phyloP scores from a whole-genome alignment of 441 rosid genomes.

The Melastoma candidum region DNA sequence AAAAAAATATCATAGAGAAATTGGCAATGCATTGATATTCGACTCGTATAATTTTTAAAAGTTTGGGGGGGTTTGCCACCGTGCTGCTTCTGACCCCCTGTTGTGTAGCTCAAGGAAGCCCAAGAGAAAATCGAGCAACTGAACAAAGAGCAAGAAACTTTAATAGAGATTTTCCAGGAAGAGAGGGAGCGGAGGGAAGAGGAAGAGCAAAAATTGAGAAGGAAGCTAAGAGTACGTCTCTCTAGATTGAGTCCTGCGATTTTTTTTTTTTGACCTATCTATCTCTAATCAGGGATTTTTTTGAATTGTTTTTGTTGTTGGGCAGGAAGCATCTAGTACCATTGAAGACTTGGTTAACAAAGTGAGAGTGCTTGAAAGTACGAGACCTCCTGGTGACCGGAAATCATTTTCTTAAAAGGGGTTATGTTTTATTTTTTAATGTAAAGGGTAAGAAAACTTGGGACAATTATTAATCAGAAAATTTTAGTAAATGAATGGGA shows the following conservation, averaged over 20 bases:
- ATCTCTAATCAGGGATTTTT: no score
- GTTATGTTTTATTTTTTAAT: no score
- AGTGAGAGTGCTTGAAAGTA: slow-evolving; percentile 39
- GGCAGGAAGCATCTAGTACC: slow-evolving; percentile 44
- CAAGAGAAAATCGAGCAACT: slow-evolving; percentile 37
- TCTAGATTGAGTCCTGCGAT: neutral
- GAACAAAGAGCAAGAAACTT: slow-evolving; percentile 58
- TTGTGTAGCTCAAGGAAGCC: slow-evolving; percentile 37
- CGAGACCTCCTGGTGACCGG: slow-evolving; percentile 16
- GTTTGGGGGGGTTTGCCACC: no score
- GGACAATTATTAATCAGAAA: no score
- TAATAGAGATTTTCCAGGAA: slow-evolving; percentile 58
- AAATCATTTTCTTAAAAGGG: neutral
- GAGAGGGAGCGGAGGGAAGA: slow-evolving; percentile 59
- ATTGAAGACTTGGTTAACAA: slow-evolving; percentile 40
- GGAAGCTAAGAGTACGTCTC: slow-evolving; percentile 39
- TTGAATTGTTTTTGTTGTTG: neutral
- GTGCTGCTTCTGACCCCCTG: slow-evolving; percentile 1
- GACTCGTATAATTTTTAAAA: no score
- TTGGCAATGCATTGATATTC: no score
- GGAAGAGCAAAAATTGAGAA: slow-evolving; percentile 58
- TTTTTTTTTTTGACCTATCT: neutral
- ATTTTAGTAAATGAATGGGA: no score
- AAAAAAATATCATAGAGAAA: no score
- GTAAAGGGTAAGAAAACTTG: no score